Evolutionary conservation across 2,329 filamentous ascomycete species (phyloP).

Genomic region (Xylaria sp.): DNA sequence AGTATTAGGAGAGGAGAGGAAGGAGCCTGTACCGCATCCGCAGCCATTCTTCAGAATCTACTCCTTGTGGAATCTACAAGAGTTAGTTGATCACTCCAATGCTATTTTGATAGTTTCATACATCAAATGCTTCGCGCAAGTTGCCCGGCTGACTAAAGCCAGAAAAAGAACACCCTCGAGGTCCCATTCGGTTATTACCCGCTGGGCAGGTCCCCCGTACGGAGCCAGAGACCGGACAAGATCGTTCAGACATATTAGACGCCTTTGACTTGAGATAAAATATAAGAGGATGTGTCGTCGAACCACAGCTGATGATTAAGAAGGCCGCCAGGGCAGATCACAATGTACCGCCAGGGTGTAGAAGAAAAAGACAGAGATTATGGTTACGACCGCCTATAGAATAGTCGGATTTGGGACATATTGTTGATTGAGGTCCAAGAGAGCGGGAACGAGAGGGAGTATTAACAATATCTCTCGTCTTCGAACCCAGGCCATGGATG

Average conservation of each 20-base stretch:
- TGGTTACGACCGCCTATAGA: neutral
- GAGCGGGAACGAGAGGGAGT: neutral
- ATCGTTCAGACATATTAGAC: conserved; percentile 23
- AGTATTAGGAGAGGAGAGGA: neutral
- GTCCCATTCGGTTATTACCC: conserved; percentile 48
- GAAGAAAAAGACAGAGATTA: conserved; percentile 12
- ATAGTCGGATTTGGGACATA: neutral
- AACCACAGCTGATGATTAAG: neutral
- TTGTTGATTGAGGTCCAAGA: neutral
- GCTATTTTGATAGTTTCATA: conserved; percentile 23
- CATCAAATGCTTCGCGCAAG: conserved; percentile 50
- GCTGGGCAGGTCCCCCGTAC: conserved; percentile 20
- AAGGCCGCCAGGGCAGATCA: conserved; percentile 25
- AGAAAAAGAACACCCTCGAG: conserved; percentile 52
- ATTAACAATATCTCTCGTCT: conserved; percentile 8
- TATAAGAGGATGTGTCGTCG: neutral
- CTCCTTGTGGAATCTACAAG: conserved; percentile 57
- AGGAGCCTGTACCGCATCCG: conserved; percentile 52
- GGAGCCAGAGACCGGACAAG: conserved; percentile 24
- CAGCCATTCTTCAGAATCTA: conserved; percentile 60
- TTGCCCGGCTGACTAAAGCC: conserved; percentile 52
- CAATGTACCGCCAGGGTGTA: conserved; percentile 18
- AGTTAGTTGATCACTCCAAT: conserved; percentile 31
- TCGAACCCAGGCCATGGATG: neutral
- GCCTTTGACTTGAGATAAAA: neutral